Percentiles rank a stretch among this genome's conserved stretches.
Conservation (phyloP, 2,329 filamentous ascomycete genomes). For the Ceratocystis harringtonii region DNA sequence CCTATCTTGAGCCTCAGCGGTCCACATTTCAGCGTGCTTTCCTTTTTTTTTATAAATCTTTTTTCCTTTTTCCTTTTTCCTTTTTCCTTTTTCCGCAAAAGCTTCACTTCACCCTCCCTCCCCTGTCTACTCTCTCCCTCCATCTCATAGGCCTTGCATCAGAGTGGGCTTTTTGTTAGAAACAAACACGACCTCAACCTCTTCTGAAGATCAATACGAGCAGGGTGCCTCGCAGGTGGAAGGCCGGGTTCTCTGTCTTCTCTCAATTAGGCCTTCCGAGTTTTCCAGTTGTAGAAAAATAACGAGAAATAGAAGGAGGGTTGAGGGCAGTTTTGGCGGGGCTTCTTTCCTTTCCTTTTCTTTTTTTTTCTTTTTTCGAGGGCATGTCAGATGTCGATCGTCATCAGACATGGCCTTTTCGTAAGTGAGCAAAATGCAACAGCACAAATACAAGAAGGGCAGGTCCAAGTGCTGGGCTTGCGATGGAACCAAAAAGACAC, state of each 20-base stretch:
- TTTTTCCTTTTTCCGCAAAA: neutral
- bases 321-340: no score
- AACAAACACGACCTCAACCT: neutral
- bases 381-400: neutral
- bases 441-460: neutral
- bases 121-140: neutral
- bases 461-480: neutral
- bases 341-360: neutral
- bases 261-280: neutral
- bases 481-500: neutral
- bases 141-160: neutral
- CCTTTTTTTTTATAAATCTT: neutral
- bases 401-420: neutral
- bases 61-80: constrained; percentile 1
- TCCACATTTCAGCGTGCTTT: neutral
- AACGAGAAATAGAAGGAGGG: neutral
- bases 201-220: neutral
- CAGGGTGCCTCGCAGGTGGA: neutral
- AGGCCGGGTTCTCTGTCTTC: neutral
- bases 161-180: neutral
- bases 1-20: neutral
- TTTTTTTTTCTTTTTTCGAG: neutral
- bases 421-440: neutral
- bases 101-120: neutral
- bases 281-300: neutral